Base-by-base conservation (phyloP, 2,329 filamentous ascomycete species). In the Aspergillus sp. region DNA sequence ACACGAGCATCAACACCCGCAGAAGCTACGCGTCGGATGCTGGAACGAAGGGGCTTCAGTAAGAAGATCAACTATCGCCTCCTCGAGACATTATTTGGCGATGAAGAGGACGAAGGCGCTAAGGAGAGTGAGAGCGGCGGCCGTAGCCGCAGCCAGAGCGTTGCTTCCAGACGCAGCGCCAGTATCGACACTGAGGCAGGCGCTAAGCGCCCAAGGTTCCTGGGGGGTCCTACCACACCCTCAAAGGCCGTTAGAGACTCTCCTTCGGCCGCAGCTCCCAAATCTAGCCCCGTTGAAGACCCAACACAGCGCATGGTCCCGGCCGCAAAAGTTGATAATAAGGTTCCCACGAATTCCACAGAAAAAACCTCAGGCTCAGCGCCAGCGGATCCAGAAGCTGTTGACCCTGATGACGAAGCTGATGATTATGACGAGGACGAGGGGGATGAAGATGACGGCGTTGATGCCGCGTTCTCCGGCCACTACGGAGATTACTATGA, bases 31-130 rank as follows among this genome's bases (percentile, higher is more conserved):
- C 81, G 85, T 60, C 83, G 84, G 56, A 87, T 88, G 64, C 79
- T 90, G 70, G 87, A 89, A 71, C 84, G 85, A 56, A 81, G 88
- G 46, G 84, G 83, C 0, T 89, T 87, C 74, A 90, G 87, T 61
- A 89, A 87, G 73, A 87, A 90, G 68, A 89, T 92, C 69, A 90
- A 91, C 65, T 91, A 91, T 54, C 71, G 70, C 40, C 65, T 76
- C 14, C 58, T 77, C 7, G 73, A 77, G 44, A 70, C 71, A 2
- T 57, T 77, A 6, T 77, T 76, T 56, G 74, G 71, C 21, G 69
- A 74, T n/a, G 75, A 76, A 46, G 70, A 64, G 3, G 61, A 57
- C 27, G 66, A 70, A 4, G 66, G 70, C 15, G 47, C 60, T 4
- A 72, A 73, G 56, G 56, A 58, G 14, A 69, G 63, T 40, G 57